Base-by-base conservation (phyloP, 352 stramenopile genomes). In the Nothophytophthora sp. region DNA sequence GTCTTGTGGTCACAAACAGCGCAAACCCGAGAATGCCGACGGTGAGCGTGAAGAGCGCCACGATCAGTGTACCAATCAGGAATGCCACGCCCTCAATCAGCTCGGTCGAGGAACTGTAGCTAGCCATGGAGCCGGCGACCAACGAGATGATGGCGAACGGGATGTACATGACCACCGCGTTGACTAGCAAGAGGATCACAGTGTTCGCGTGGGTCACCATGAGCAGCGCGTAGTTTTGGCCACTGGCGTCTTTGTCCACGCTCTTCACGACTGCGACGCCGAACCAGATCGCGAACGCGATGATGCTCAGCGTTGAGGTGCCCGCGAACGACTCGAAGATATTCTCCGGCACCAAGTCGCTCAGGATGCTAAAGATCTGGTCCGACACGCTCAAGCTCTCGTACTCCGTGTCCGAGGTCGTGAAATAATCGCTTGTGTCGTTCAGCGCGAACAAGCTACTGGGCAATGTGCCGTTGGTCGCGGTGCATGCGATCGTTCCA, bases 111-210 rank as follows among this genome's bases (percentile, higher is more conserved):
- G 55, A 79, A 20, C 53, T 67, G 49, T 85, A 86, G 55, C 64
- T 57, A 25, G 70, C 74, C 27, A 90, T 82, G 4, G 83, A 77
- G 0, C 79, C 78, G 33, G 75, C 72, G 24, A 94, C 76, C 48
- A 94, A 72, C 33, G 80, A 94, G 18, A 89, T 63, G 43, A 92
- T 76, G 5, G 83, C 76, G 38, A 90, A 54, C 16, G 83, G 81
- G 42, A 86, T 90, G 49, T 84, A 71, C 27, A 55, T 59, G 8
- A 90, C 60, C 20, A 92, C 73, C 24, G 75, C 73, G 57, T 90
- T 90, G 52, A 90, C 71, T 18, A 94, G 67, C 57, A 90, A 62
- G 23, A 81, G 71, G 41, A 86, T 77, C 25, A 86, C 72, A 38
- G 84, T 74, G 49, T 87, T 89, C 6, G 66, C 64, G 36, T 93